Base-by-base conservation (phyloP, 73 alveolate species). In the Stentor roeselii region DNA sequence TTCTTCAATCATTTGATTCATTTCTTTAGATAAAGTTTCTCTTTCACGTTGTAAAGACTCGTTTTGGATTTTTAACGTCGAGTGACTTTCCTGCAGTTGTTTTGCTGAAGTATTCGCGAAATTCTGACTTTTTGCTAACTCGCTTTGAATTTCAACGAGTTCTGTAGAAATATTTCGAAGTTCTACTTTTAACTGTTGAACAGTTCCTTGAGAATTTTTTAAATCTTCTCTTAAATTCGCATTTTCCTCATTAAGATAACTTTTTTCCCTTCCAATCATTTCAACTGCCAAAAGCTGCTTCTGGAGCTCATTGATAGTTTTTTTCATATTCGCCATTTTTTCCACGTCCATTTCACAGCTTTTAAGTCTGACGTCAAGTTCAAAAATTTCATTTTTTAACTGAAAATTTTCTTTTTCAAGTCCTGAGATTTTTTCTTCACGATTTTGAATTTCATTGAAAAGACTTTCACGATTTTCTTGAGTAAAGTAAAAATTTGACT, bases 131-230 rank as follows among this genome's bases (percentile, higher is more conserved):
- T 30, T 67, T 21, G 80, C 41, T 67, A 67, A 34, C 21, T 67
- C 41, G 21, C 34, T 67, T 67, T 67, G 80, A 27, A 32, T 32
- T 0, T 67, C 80, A 21, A 21, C 42, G 41, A 67, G 80, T 11
- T 67, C 80, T 27, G 80, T 32, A 21, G 80, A 67, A 30, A 67
- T 30, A 21, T 40, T 67, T 67, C 37, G 21, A 21, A 67, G 21
- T 67, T 67, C 80, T 34, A 21, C 27, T 67, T 67, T 67, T 34
- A 67, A 40, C 80, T 67, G 80, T 2, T 67, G n/a, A 11, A 32
- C 34, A 21, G 80, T 27, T 21, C 37, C 41, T 67, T 67, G 41
- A 2, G n/a, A 67, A 11, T 21, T 21, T 0, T 2, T 67, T n/a
- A 67, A 21, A 34, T 67, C 37, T 1, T 67, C 37, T 67, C 37